These are phyloP conservation scores for Xylaria digitata DNA, from an alignment of 2,329 filamentous ascomycete genomes.

Conservation along the genomic window DNA sequence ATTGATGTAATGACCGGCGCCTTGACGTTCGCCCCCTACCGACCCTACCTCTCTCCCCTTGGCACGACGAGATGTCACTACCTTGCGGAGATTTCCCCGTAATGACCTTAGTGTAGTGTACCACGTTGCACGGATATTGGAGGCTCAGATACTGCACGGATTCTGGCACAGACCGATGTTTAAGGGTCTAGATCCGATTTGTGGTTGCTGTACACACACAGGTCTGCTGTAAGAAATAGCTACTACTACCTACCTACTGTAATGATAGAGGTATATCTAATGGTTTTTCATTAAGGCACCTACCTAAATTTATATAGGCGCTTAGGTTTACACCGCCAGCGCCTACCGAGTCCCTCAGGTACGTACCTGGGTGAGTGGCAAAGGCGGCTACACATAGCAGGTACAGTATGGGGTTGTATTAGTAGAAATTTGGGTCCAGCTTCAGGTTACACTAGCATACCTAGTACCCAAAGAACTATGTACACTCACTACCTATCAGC, in stretches of 20 bases:
- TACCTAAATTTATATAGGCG: background rate
- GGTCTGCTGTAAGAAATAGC: too few species aligned
- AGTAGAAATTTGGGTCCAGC: too few species aligned
- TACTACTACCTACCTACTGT: too few species aligned
- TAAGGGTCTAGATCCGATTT: background rate
- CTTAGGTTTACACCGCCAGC: too few species aligned
- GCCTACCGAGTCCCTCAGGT: too few species aligned
- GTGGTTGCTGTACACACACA: background rate
- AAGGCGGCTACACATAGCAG: too few species aligned
- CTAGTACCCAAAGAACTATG: too few species aligned
- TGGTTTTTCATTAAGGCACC: background rate
- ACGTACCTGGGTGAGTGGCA: too few species aligned
- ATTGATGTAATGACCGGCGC: conserved; percentile 42
- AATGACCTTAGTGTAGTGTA: conserved; percentile 2
- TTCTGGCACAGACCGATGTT: background rate
- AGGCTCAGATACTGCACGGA: background rate
- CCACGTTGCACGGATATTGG: conserved; percentile 10
- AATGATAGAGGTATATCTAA: too few species aligned
- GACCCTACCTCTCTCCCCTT: background rate
- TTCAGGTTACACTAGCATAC: too few species aligned
- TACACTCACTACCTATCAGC: background rate
- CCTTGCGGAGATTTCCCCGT: conserved; percentile 18
- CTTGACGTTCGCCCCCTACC: conserved; percentile 14
- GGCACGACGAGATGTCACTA: background rate
- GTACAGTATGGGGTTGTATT: too few species aligned